Evolutionary conservation across 2,329 filamentous ascomycete genomes (phyloP).

Genomic region (Hypocreales sp.): DNA sequence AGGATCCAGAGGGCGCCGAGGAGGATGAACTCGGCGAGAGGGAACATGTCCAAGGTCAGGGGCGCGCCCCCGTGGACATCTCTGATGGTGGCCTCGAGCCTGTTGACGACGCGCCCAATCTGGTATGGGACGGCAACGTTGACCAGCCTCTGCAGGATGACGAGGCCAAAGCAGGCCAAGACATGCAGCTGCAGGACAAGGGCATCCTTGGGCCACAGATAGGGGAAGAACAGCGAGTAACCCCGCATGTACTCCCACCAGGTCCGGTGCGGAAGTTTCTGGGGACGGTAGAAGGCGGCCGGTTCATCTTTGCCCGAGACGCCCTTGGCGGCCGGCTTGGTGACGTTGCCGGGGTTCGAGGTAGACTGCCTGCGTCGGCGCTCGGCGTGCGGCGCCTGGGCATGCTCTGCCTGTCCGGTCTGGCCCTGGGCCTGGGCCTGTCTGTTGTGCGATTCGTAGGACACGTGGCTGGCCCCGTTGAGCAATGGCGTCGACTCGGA

Average conservation of each 20-base stretch:
- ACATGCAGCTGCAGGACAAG: slow-evolving; percentile 60
- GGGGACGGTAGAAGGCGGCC: slow-evolving; percentile 77
- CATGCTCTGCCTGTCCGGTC: neutral
- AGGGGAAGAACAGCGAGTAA: slow-evolving; percentile 89
- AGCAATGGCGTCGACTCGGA: slow-evolving; percentile 52
- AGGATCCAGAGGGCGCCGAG: slow-evolving; percentile 62
- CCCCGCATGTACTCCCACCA: slow-evolving; percentile 95
- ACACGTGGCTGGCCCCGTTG: slow-evolving; percentile 18
- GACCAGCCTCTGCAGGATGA: slow-evolving; percentile 66
- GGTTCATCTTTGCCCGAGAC: slow-evolving; percentile 38
- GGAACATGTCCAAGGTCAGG: slow-evolving; percentile 18
- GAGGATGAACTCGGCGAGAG: slow-evolving; percentile 17
- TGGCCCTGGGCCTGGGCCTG: slow-evolving; percentile 2
- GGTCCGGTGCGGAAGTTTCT: slow-evolving; percentile 69
- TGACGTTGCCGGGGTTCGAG: slow-evolving; percentile 16
- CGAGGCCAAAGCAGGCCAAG: slow-evolving; percentile 64
- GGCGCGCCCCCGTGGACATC: slow-evolving; percentile 25
- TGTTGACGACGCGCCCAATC: slow-evolving; percentile 64
- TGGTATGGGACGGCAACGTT: slow-evolving; percentile 78
- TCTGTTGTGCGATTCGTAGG: slow-evolving; percentile 19
- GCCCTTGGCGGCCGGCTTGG: slow-evolving; percentile 14
- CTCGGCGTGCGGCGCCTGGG: neutral
- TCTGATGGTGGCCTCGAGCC: slow-evolving; percentile 40
- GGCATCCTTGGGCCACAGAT: slow-evolving; percentile 85
- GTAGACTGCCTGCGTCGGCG: slow-evolving; percentile 20